Evolutionary conservation across 2,329 filamentous ascomycete genomes (phyloP), one percentile per base, ranked within the genome.

Genomic region (Thielaviopsis euricoi): DNA sequence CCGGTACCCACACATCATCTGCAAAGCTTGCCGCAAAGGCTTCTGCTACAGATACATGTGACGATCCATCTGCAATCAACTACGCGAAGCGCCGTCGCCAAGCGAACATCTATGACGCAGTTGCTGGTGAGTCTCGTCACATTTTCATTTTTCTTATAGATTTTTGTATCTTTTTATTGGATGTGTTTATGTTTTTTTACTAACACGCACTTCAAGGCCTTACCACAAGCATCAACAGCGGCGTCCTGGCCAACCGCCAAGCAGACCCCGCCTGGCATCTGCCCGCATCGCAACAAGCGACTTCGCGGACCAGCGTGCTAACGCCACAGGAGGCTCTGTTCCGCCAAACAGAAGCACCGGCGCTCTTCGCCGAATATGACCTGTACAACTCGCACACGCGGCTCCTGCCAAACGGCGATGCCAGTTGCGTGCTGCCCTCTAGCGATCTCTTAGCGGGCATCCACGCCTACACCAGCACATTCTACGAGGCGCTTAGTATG

Each of bases 251-350:
- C 13, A 23, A 48, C 15, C 57, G 46, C 12, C 53, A 25, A 15
- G 57, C 54, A 6, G 57, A 48, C 23, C 19, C 37, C 33, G 43
- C 3, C 12, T 53, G 56, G 56, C 50, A 43, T 25, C 22, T 43
- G 23, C 29, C 25, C 37, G 23, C 6, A 6, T 52, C 23, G 23
- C 13, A 40, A 6, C 37, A 29, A 21, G 50, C n/a, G 17, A 22
- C 49, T 17, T 46, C 56, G 17, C 56, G 40, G 5, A 46, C 21
- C 37, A 53, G 37, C 43, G 56, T 53, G 9, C 69, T 86, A 5
- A 74, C 82, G 1, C 85, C 86, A 2, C 86, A 89, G 57, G 82
- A 87, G 59, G 80, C 85, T 0, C 76, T 90, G 3, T 89, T 87
- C 67, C 79, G 79, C 26, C 77, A 78, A 52, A 74, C 74, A 62